Percentiles rank a stretch among this genome's conserved stretches.
These are phyloP conservation scores for Monilinia aucupariae DNA, from an alignment of 2,329 filamentous ascomycete species.

Conservation along the genomic window DNA sequence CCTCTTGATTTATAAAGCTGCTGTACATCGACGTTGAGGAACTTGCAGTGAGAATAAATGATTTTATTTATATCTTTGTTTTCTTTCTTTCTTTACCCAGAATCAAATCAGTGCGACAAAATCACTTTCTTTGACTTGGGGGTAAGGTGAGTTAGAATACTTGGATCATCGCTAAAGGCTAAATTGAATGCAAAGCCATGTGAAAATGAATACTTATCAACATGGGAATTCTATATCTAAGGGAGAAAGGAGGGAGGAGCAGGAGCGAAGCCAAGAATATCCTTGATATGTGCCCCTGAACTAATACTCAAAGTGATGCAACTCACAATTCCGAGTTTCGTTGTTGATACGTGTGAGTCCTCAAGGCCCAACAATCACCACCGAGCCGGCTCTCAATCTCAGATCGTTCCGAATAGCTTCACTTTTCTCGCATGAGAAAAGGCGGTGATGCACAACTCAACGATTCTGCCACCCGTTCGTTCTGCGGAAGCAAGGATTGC, in stretches of 20 bases:
- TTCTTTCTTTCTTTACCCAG: not conserved
- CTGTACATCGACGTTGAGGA: not conserved
- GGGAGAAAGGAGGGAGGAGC: too few species aligned
- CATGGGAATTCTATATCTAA: not conserved
- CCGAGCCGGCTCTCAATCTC: not conserved
- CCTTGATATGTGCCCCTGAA: not conserved
- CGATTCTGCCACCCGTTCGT: not conserved
- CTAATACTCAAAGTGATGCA: not conserved
- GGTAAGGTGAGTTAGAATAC: not conserved
- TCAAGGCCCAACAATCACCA: not conserved
- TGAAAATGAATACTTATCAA: not conserved
- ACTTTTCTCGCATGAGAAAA: not conserved
- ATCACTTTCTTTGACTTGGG: not conserved
- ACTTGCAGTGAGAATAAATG: not conserved
- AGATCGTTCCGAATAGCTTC: constrained; percentile 9
- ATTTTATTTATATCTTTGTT: not conserved
- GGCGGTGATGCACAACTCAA: not conserved
- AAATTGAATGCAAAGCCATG: not conserved
- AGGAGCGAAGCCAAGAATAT: not conserved
- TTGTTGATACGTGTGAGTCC: not conserved
- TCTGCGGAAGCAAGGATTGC: constrained; percentile 14
- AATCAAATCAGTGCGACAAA: not conserved
- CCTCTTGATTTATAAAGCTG: constrained; percentile 17
- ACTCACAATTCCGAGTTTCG: not conserved
- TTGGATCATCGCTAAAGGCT: not conserved